Evolutionary conservation across 208 protist species (phyloP).

Genomic region (Kentomonas sorsogonicus): DNA sequence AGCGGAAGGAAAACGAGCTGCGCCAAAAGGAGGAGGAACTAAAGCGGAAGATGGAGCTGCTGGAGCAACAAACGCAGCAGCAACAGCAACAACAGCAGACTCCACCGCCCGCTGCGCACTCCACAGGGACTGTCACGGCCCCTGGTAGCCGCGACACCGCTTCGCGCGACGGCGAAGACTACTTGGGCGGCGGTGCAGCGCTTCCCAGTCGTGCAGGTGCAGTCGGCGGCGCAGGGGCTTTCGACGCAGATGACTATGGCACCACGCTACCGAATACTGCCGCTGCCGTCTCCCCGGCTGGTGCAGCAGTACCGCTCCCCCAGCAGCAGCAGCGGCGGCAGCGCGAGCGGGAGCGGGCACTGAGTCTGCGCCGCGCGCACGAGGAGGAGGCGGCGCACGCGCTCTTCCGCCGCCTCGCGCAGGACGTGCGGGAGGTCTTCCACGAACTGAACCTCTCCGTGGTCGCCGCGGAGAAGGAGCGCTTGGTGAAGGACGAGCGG

Average conservation of each 20-base stretch:
- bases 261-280: no score
- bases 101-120: no score
- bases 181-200: no score
- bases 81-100: slow-evolving; percentile 33
- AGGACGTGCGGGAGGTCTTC: slow-evolving; percentile 88
- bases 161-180: no score
- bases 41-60: slow-evolving; percentile 17
- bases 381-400: slow-evolving; percentile 75
- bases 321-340: slow-evolving; percentile 59
- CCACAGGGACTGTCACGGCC: no score
- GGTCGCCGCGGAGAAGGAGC: slow-evolving; percentile 86
- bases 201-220: no score
- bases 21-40: slow-evolving; percentile 30
- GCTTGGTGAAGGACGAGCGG: slow-evolving; percentile 86
- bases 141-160: no score
- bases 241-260: no score
- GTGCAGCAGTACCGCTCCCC: slow-evolving; percentile 7
- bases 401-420: slow-evolving; percentile 81
- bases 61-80: slow-evolving; percentile 12
- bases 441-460: slow-evolving; percentile 88
- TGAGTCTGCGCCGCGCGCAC: slow-evolving; percentile 54
- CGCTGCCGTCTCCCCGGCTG: neutral
- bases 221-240: no score
- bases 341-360: slow-evolving; percentile 65
- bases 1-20: slow-evolving; percentile 32